phyloP scores from a whole-genome alignment of 768 basidiomycete genomes.

The Serendipita sp. region DNA sequence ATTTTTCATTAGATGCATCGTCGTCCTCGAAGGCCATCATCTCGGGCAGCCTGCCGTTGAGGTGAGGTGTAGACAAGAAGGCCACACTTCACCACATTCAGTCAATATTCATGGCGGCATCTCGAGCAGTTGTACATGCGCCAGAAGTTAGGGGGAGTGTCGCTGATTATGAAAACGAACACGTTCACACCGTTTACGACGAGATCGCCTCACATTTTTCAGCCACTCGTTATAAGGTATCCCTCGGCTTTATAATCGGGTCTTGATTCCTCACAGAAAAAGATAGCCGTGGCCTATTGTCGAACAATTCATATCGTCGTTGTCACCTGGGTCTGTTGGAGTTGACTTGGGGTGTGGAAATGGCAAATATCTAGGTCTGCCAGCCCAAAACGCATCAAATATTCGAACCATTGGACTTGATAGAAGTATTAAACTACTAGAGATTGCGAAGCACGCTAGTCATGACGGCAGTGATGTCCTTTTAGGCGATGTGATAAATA shows the following conservation, averaged over 20 bases:
- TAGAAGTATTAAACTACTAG: conserved; percentile 61
- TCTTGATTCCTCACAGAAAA: background rate
- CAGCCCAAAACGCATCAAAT: conserved; percentile 39
- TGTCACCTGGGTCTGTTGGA: conserved; percentile 68
- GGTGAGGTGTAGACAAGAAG: too few species aligned
- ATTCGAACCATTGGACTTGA: conserved; percentile 74
- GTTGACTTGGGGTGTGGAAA: conserved; percentile 95
- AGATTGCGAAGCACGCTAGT: conserved; percentile 54
- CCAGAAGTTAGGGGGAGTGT: background rate
- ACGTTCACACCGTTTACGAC: conserved; percentile 76
- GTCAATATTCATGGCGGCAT: background rate
- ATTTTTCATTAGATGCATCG: conserved; percentile 37
- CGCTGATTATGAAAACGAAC: conserved; percentile 42
- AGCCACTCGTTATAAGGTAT: conserved; percentile 74
- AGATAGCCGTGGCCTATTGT: conserved; percentile 81
- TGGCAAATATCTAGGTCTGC: conserved; percentile 85
- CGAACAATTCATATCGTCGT: conserved; percentile 47
- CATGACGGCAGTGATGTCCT: conserved; percentile 52
- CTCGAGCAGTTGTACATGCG: background rate
- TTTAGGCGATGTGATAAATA: conserved; percentile 57
- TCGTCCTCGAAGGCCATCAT: background rate
- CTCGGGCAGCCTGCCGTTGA: background rate
- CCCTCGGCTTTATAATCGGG: background rate
- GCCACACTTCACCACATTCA: background rate
- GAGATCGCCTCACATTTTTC: conserved; percentile 78